Percentiles rank a stretch among this genome's conserved stretches.
phyloP scores from a whole-genome alignment of 2,329 filamentous ascomycete species.

The Emergomyces africanus region DNA sequence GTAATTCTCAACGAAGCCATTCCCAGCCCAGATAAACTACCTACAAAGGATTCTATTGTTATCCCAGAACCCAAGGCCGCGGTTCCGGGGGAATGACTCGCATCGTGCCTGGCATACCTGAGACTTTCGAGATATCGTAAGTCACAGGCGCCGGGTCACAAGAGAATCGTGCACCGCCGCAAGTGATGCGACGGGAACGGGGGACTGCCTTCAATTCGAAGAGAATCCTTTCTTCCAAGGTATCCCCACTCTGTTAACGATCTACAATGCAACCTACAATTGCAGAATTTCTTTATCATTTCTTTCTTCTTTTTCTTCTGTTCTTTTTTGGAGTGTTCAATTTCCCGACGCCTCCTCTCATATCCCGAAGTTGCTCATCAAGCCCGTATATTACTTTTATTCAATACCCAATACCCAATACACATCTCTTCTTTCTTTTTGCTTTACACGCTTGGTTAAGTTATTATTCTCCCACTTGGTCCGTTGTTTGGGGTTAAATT shows the following conservation, averaged over 20 bases:
- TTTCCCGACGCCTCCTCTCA: neutral
- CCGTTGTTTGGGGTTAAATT: neutral
- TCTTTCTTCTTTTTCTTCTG: neutral
- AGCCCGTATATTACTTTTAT: neutral
- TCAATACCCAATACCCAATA: neutral
- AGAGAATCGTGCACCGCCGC: neutral
- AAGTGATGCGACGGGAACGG: neutral
- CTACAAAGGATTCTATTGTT: neutral
- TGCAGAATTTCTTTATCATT: neutral
- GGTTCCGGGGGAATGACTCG: neutral
- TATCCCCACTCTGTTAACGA: neutral
- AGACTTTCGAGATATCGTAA: neutral
- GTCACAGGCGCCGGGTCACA: neutral
- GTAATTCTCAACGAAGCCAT: neutral
- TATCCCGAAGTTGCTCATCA: neutral
- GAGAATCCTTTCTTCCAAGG: neutral
- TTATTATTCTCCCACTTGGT: neutral
- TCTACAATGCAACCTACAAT: too few species aligned
- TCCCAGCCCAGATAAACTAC: neutral
- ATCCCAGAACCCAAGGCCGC: neutral
- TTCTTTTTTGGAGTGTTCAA: neutral
- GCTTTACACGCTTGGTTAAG: neutral
- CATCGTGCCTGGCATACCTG: neutral
- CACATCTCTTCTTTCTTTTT: neutral
- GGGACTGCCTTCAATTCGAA: too few species aligned